phyloP scores from a whole-genome alignment of 2,329 filamentous ascomycete species.

The Paraconiothyrium brasiliense region DNA sequence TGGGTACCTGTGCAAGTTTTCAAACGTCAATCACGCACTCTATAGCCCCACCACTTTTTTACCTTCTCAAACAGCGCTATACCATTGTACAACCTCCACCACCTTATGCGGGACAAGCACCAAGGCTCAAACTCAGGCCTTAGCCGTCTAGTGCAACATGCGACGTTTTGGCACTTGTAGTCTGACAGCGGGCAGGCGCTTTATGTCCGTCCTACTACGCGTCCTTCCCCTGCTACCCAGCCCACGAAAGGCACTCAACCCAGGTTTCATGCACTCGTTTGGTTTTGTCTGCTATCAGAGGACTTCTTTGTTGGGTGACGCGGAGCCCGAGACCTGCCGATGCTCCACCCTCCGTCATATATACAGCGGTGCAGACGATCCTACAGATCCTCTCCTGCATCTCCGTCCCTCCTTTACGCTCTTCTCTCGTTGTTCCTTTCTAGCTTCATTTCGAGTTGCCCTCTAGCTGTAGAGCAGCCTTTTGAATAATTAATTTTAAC shows the following conservation, averaged over 20 bases:
- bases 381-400: constrained; percentile 2
- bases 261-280: constrained; percentile 9
- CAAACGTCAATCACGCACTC: constrained; percentile 35
- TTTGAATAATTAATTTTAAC: constrained; percentile 24
- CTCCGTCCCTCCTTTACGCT: constrained; percentile 14
- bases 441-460: constrained; percentile 19
- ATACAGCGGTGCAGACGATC: constrained; percentile 4
- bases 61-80: constrained; percentile 33
- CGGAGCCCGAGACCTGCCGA: constrained; percentile 9
- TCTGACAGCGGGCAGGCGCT: constrained; percentile 18
- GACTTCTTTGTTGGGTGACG: neutral
- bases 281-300: constrained; percentile 3
- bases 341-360: constrained; percentile 9
- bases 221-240: neutral
- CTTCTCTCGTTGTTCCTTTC: constrained; percentile 31
- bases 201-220: constrained; percentile 9
- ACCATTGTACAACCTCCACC: constrained; percentile 25
- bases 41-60: constrained; percentile 28
- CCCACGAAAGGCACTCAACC: neutral
- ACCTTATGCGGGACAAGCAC: constrained; percentile 19
- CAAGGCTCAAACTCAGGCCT: constrained; percentile 29
- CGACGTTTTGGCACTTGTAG: constrained; percentile 30
- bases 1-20: constrained; percentile 36
- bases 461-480: constrained; percentile 35
- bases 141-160: constrained; percentile 17